A percentile compares a stretch with the other conserved stretches of the same genome.
Evolutionary conservation across 1,284 basidiomycete genomes (phyloP).

Genomic region (Neolentinus lepideus): DNA sequence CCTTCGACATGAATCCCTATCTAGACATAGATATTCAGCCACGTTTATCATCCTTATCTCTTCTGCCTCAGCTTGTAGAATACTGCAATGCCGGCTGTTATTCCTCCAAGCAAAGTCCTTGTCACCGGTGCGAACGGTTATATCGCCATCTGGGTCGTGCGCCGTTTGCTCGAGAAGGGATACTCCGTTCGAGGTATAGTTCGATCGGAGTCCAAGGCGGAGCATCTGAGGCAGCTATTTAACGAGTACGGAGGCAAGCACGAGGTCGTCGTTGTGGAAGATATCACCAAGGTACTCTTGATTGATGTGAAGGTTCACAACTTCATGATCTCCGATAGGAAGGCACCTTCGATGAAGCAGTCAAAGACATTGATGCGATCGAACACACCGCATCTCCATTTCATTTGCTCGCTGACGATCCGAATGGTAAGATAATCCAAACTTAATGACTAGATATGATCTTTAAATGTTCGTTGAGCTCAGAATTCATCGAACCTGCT

Average conservation of each 20-base stretch:
- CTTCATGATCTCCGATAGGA: conserved; percentile 11
- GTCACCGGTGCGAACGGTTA: conserved; percentile 36
- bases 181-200: conserved; percentile 52
- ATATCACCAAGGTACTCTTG: conserved; percentile 40
- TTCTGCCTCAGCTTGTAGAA: too few species aligned
- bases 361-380: conserved; percentile 34
- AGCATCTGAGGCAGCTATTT: conserved; percentile 42
- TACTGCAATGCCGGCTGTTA: conserved; percentile 19
- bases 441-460: conserved; percentile 2
- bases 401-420: conserved; percentile 25
- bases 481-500: conserved; percentile 40
- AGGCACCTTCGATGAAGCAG: conserved; percentile 33
- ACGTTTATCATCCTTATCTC: too few species aligned
- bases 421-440: conserved; percentile 22
- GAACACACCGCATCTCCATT: conserved; percentile 41
- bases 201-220: conserved; percentile 41
- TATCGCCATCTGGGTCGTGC: conserved; percentile 32
- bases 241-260: conserved; percentile 34
- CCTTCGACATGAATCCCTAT: too few species aligned
- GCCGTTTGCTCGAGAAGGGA: conserved; percentile 29
- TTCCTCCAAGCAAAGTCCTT: conserved; percentile 22
- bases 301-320: not conserved
- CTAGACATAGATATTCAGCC: too few species aligned
- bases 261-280: conserved; percentile 44
- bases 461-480: conserved; percentile 7